Base-by-base conservation (phyloP, 2,329 filamentous ascomycete species). In the Microcyclosporella mali region DNA sequence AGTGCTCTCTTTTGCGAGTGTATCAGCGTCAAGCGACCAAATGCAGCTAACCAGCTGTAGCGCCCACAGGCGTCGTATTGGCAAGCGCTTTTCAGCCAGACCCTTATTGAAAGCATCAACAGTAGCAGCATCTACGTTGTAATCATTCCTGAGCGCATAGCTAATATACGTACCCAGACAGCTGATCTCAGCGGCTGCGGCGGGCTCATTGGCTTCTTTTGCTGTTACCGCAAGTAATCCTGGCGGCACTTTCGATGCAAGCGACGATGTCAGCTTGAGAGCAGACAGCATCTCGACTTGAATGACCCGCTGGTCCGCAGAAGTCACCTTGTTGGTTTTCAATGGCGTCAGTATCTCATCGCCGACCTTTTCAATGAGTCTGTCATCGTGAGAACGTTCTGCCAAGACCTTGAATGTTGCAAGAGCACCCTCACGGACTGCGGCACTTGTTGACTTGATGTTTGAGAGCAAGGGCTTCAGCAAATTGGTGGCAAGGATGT, bases 191-290 rank as follows among this genome's bases (percentile, higher is more conserved):
- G 85, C 81, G 32, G 78, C 74, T 18, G 95, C 70, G 32, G 89
- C 89, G 28, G 75, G 70, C 64, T 98, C 92, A 56, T 94, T 97
- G 6, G 88, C 82, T 66, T 98, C 92, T 59, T 95, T 95, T 6
- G 77, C 68, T 14, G 85, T 81, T 11, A 88, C 71, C 14, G 79
- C 66, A 6, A 83, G 78, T 45, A 97, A 73, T 6, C 78, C 79
- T 37, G 73, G 69, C 1, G 80, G 75, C 21, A 90, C 73, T 52
- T 84, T 84, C 44, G 75, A 72, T 1, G 85, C 83, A 30, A 84
- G 73, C 2, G 74, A 65, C 9, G 71, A 64, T 2, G 80, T 84
- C 33, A 78, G 69, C 1, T 79, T 74, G 21, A 90, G 66, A 6
- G 74, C 71, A 37, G 77, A 71, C 2, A 98, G 73, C 72, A 94